phyloP scores from a whole-genome alignment of 768 basidiomycete genomes.

The Leccinellum albellum region DNA sequence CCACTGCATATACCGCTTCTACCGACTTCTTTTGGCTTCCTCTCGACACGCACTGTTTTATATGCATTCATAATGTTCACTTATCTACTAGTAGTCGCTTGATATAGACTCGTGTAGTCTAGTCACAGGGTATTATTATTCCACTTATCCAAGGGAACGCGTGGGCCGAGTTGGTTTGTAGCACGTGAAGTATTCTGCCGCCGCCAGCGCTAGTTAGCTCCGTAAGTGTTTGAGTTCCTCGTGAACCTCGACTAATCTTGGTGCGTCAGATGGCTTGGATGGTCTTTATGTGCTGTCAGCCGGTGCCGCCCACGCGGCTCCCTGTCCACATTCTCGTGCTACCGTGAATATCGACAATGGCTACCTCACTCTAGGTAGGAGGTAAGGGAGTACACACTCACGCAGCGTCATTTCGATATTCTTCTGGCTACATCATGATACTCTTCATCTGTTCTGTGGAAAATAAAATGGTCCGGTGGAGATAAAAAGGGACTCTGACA shows the following conservation, averaged over 20 bases:
- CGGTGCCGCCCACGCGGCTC: background rate
- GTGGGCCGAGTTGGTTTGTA: background rate
- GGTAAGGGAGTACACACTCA: background rate
- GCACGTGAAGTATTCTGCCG: background rate
- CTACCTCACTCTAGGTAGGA: background rate
- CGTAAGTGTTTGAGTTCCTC: background rate
- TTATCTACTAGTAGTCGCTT: conserved; percentile 19
- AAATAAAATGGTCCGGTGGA: background rate
- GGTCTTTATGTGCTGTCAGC: background rate
- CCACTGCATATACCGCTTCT: conserved; percentile 16
- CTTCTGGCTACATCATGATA: no score
- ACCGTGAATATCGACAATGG: background rate
- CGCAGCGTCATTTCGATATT: background rate
- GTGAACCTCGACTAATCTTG: background rate
- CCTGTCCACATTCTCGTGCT: background rate
- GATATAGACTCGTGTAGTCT: conserved; percentile 19
- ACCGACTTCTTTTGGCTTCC: conserved; percentile 3
- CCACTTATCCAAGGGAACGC: background rate
- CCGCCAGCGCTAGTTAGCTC: background rate
- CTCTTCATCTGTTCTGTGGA: background rate
- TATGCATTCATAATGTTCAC: conserved; percentile 15
- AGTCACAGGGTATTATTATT: conserved; percentile 2
- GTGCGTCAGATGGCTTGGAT: background rate
- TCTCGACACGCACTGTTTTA: conserved; percentile 8
- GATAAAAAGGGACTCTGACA: background rate